Base-by-base conservation (phyloP, 345 rosid species). In the Erysimum cheiranthoides region DNA sequence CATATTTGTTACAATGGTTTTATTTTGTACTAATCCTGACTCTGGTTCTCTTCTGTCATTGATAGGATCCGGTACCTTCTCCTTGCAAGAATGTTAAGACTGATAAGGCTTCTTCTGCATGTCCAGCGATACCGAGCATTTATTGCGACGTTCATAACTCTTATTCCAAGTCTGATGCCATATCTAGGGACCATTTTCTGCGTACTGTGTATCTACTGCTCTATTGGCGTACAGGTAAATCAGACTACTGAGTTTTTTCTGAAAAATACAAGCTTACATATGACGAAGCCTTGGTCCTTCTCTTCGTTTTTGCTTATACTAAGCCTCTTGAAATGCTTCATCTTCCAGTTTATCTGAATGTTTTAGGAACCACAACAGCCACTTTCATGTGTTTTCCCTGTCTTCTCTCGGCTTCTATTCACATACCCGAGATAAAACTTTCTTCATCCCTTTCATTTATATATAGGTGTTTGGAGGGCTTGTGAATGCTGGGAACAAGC, bases 31-130 rank as follows among this genome's bases (percentile, higher is more conserved):
- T 17, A 50, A 10, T 64, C 46, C 58, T 14, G 65, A 61, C 47
- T 38, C 58, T 74, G 45, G 32, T 65, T 45, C 39, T 58, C 11
- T 68, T 12, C 16, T 38, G 63, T 75, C 75, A 46, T 70, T 73
- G 58, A 50, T 88, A 95, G 99, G 99, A 95, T 95, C 51, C 98
- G 99, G 46, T 95, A 95, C 85, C 97, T 95, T 68, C 94, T 95
- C 31, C 89, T 95, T 68, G 99, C 97, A 52, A 86, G 99, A 90
- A 61, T 95, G 96, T 72, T 95, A 49, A 84, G 99, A 79, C 79
- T 95, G 85, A 89, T 92, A 66, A 89, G 99, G 82, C 79, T 95
- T 70, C 80, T 95, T 63, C 84, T 92, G 96, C 80, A 95, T 74
- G 96, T 95, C 56, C 75, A 65, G 46, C 82, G 79, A 27, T 95